phyloP scores from a whole-genome alignment of 192 early-diverging fungal species.

The Coemansia sp. region DNA sequence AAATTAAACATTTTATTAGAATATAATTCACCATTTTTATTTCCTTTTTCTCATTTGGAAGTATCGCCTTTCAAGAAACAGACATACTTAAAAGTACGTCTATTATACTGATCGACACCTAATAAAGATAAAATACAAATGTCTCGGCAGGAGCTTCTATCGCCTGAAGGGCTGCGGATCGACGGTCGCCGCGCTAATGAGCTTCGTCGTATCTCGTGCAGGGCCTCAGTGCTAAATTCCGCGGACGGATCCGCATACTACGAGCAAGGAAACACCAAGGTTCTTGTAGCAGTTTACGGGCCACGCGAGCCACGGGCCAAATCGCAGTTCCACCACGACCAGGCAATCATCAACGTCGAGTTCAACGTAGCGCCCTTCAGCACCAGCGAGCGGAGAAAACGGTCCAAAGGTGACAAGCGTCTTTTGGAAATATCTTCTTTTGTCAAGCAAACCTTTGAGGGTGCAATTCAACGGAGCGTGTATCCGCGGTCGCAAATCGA shows the following conservation, averaged over 20 bases:
- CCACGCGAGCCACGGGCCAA: conserved; percentile 76
- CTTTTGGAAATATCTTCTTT: conserved; percentile 81
- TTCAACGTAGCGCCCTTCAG: conserved; percentile 91
- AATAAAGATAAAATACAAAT: conserved; percentile 7
- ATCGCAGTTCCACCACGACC: conserved; percentile 62
- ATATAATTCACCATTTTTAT: no score
- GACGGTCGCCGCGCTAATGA: conserved; percentile 91
- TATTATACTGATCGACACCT: no score
- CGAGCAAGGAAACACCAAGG: conserved; percentile 95
- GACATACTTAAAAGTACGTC: neutral
- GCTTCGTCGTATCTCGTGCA: conserved; percentile 78
- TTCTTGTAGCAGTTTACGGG: conserved; percentile 88
- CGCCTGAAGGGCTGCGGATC: conserved; percentile 77
- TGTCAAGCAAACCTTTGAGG: conserved; percentile 90
- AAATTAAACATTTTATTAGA: no score
- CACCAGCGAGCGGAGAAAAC: conserved; percentile 80
- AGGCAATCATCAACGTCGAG: conserved; percentile 82
- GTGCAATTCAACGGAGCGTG: conserved; percentile 70
- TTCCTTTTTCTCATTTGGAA: no score
- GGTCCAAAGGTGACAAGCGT: conserved; percentile 87
- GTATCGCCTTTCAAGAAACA: neutral
- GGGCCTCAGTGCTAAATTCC: conserved; percentile 73
- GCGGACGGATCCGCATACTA: conserved; percentile 94
- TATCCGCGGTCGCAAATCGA: conserved; percentile 91
- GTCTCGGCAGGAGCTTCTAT: conserved; percentile 54